phyloP scores from a whole-genome alignment of 805 yeast genomes.

The Yamadazyma nakazawae region DNA sequence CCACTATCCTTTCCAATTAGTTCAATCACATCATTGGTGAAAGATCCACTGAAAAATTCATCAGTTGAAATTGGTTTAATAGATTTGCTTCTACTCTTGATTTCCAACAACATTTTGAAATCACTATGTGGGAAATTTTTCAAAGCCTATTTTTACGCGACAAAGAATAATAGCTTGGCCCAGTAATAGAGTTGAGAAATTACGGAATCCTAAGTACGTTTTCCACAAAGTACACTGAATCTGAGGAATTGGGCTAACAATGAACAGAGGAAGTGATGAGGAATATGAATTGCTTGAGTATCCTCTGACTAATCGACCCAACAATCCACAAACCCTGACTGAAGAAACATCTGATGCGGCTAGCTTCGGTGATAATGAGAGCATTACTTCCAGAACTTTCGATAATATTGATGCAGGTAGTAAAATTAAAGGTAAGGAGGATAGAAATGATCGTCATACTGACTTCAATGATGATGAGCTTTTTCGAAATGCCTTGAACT shows the following conservation, averaged over 20 bases:
- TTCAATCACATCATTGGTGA: constrained; percentile 41
- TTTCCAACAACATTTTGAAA: constrained; percentile 14
- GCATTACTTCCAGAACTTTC: constrained; percentile 1
- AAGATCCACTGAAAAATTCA: constrained; percentile 28
- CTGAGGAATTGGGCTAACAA: not conserved
- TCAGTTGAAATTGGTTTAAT: constrained; percentile 48
- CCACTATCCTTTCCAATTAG: constrained; percentile 44
- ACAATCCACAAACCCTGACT: not conserved
- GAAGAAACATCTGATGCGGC: not conserved
- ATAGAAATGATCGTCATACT: constrained; percentile 8
- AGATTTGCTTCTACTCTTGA: constrained; percentile 59
- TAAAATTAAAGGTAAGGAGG: constrained; percentile 2
- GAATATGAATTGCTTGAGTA: constrained; percentile 15
- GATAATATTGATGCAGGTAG: not conserved
- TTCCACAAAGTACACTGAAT: not conserved
- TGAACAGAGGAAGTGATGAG: constrained; percentile 1
- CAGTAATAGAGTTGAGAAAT: not conserved
- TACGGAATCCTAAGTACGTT: not conserved
- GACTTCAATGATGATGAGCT: constrained; percentile 21
- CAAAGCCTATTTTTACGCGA: not conserved
- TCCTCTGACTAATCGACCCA: not conserved
- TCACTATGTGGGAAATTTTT: not conserved
- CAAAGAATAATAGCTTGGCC: not conserved
- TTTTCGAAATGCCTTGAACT: constrained; percentile 21
- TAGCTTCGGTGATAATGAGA: not conserved